phyloP scores from a whole-genome alignment of 2,329 filamentous ascomycete species.

The Fusarium begoniae region DNA sequence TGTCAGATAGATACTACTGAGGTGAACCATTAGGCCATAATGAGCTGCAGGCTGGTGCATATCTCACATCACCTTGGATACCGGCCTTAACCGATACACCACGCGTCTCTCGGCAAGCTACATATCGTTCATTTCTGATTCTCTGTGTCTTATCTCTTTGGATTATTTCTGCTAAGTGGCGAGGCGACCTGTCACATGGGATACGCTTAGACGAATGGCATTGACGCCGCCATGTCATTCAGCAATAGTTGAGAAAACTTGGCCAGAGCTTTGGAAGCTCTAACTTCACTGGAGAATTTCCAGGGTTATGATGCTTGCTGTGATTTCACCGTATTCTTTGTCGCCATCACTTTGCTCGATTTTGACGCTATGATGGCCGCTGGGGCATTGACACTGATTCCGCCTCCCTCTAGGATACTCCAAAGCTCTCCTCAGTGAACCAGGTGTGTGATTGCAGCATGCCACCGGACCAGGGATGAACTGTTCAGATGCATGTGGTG shows the following conservation, averaged over 20 bases:
- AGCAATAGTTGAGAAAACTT: not conserved
- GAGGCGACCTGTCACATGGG: conserved; percentile 24
- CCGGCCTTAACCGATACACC: conserved; percentile 4
- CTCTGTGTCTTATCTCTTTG: not conserved
- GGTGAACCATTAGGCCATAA: not conserved
- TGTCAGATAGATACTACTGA: not conserved
- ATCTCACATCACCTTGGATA: not conserved
- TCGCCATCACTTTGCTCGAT: not conserved
- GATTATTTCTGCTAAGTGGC: conserved; percentile 12
- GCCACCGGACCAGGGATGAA: conserved; percentile 18
- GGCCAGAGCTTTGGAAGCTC: not conserved
- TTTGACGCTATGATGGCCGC: not conserved
- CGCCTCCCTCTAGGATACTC: not conserved
- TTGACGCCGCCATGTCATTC: not conserved
- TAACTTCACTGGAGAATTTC: not conserved
- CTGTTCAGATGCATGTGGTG: conserved; percentile 17
- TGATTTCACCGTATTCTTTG: not conserved
- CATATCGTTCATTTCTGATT: not conserved
- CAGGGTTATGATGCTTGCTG: not conserved
- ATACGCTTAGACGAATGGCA: not conserved
- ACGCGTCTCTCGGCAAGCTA: conserved; percentile 10
- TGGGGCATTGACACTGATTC: not conserved
- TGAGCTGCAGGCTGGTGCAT: not conserved
- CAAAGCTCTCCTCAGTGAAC: not conserved
- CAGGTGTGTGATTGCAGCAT: conserved; percentile 16